phyloP scores from a whole-genome alignment of 2,329 filamentous ascomycete genomes.

The Metarhizium robertsii region DNA sequence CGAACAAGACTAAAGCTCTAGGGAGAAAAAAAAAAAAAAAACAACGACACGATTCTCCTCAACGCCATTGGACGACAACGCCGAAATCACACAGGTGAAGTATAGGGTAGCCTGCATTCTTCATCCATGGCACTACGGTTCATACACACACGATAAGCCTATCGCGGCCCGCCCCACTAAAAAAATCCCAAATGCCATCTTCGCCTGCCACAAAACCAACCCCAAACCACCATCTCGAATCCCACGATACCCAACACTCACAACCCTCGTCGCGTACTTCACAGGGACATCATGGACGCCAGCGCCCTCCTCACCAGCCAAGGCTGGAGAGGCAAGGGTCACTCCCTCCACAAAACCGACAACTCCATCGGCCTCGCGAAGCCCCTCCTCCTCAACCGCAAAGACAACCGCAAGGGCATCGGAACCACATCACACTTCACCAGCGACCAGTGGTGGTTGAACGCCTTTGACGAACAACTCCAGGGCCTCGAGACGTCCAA shows the following conservation, averaged over 20 bases:
- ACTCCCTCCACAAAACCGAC: slow-evolving; percentile 70
- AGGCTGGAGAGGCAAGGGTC: slow-evolving; percentile 83
- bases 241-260: not conserved
- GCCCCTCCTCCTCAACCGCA: slow-evolving; percentile 74
- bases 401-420: slow-evolving; percentile 71
- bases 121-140: not conserved
- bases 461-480: slow-evolving; percentile 84
- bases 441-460: slow-evolving; percentile 92
- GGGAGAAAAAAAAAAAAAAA: too few species aligned
- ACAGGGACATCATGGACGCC: slow-evolving; percentile 58
- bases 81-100: not conserved
- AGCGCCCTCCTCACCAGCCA: slow-evolving; percentile 73
- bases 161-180: not conserved
- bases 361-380: slow-evolving; percentile 69
- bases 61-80: not conserved
- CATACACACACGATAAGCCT: not conserved
- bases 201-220: not conserved
- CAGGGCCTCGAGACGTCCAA: slow-evolving; percentile 63
- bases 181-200: not conserved
- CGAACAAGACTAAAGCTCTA: too few species aligned
- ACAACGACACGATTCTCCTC: too few species aligned
- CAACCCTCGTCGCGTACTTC: not conserved
- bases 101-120: not conserved
- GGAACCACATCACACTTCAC: slow-evolving; percentile 63
- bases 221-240: not conserved